Percentiles rank a stretch among this genome's conserved stretches.
These are phyloP conservation scores for Quercus dentata DNA, from an alignment of 306 rosid species.

Conservation along the genomic window DNA sequence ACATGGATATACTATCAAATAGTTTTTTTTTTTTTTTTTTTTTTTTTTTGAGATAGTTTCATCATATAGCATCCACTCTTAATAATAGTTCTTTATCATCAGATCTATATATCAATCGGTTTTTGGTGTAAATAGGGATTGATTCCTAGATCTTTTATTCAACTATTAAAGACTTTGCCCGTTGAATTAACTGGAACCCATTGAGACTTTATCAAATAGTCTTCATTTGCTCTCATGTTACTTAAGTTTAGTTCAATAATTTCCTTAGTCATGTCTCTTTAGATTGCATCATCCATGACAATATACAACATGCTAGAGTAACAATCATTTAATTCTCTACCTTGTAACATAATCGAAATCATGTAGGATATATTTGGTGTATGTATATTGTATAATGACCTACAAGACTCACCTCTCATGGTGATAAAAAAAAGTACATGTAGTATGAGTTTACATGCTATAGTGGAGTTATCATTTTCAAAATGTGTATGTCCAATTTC, in stretches of 20 bases:
- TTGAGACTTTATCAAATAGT: too few relatives aligned
- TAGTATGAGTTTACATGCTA: too few relatives aligned
- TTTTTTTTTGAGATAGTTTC: too few relatives aligned
- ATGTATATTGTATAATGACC: not conserved
- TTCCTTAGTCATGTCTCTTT: not conserved
- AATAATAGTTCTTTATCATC: too few relatives aligned
- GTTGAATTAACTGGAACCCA: too few relatives aligned
- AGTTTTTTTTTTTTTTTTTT: too few relatives aligned
- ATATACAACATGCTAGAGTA: not conserved
- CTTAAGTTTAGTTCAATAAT: not conserved
- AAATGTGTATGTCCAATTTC: too few relatives aligned
- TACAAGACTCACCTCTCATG: not conserved
- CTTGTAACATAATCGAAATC: too few relatives aligned
- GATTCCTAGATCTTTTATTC: rapidly evolving
- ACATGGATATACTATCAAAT: too few relatives aligned
- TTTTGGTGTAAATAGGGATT: rapidly evolving
- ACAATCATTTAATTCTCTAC: not conserved
- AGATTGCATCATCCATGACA: not conserved
- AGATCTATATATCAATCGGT: rapidly evolving
- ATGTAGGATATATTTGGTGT: too few relatives aligned
- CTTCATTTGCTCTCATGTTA: not conserved
- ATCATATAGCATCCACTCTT: rapidly evolving
- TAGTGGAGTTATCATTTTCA: too few relatives aligned
- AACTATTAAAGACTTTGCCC: rapidly evolving
- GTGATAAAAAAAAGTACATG: too few relatives aligned